A percentile compares a stretch with the other conserved stretches of the same genome.
Evolutionary conservation across 495 filamentous ascomycete species (phyloP).

Genomic region (Hamigera avellanea): DNA sequence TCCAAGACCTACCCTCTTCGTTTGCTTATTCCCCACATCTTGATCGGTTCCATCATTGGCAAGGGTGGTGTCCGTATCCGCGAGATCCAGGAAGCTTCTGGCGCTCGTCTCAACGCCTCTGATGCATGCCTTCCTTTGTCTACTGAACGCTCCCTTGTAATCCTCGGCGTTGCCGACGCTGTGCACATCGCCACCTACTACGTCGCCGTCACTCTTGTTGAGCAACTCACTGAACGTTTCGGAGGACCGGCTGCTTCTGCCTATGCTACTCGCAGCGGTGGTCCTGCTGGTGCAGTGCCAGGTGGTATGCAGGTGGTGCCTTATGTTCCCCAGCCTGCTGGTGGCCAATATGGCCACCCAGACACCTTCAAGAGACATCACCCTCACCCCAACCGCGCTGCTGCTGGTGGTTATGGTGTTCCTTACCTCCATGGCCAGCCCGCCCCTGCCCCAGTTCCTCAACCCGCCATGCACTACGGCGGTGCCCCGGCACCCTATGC

Average conservation of each 20-base stretch:
- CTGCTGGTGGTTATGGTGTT: constrained; percentile 53
- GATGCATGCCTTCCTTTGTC: constrained; percentile 88
- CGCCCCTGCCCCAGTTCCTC: constrained; percentile 47
- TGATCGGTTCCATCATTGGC: constrained; percentile 97
- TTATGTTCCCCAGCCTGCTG: constrained; percentile 84
- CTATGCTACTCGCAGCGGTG: constrained; percentile 91
- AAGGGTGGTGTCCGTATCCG: constrained; percentile 91
- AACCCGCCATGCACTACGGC: constrained; percentile 62
- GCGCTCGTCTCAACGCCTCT: constrained; percentile 91
- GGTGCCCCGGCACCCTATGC: constrained; percentile 56
- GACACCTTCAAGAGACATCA: constrained; percentile 69
- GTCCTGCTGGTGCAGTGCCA: constrained; percentile 80
- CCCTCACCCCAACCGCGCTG: constrained; percentile 53
- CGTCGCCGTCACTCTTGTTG: constrained; percentile 86
- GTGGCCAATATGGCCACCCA: constrained; percentile 83
- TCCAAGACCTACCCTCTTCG: constrained; percentile 97
- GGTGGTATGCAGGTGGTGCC: constrained; percentile 97
- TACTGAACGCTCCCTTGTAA: constrained; percentile 91
- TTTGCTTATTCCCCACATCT: constrained; percentile 87
- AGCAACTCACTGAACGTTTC: constrained; percentile 92
- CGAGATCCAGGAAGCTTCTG: constrained; percentile 96
- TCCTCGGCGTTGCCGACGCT: constrained; percentile 81
- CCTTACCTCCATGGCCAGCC: constrained; percentile 59
- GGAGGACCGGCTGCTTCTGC: constrained; percentile 92
- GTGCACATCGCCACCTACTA: constrained; percentile 99